phyloP scores from a whole-genome alignment of 2,329 filamentous ascomycete species.

The Alternaria sp. region DNA sequence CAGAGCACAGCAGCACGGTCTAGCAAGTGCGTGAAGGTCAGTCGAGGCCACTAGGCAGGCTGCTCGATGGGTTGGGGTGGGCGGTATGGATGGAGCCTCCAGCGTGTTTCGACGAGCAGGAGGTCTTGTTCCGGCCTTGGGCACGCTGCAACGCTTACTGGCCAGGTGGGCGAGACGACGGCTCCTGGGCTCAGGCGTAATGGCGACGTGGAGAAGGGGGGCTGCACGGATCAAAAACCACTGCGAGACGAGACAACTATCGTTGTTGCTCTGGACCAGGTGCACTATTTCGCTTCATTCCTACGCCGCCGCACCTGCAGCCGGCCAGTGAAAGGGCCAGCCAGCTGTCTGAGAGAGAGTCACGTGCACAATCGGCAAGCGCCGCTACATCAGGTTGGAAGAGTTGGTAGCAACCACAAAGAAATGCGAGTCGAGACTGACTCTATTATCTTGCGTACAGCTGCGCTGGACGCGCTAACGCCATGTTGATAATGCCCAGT shows the following conservation, averaged over 20 bases:
- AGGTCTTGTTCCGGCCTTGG: constrained; percentile 36
- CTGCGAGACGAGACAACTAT: constrained; percentile 8
- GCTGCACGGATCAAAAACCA: constrained; percentile 10
- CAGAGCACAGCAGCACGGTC: constrained; percentile 28
- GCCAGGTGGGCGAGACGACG: constrained; percentile 28
- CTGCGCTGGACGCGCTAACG: background rate
- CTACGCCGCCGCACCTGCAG: constrained; percentile 13
- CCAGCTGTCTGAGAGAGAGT: constrained; percentile 6
- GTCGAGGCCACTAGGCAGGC: constrained; percentile 24
- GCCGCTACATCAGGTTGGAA: background rate
- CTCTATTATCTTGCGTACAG: background rate
- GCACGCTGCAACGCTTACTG: constrained; percentile 40
- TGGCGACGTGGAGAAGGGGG: constrained; percentile 17
- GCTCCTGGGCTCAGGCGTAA: constrained; percentile 30
- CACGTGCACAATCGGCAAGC: constrained; percentile 23
- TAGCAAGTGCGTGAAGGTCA: constrained; percentile 18
- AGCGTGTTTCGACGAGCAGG: constrained; percentile 34
- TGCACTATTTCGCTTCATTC: constrained; percentile 26
- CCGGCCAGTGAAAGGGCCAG: constrained; percentile 15
- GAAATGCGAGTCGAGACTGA: background rate
- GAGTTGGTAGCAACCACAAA: background rate
- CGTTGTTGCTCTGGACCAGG: background rate
- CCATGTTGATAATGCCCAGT: background rate
- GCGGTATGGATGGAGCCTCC: constrained; percentile 26
- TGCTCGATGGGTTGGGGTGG: constrained; percentile 33